Conservation (phyloP, 352 stramenopile genomes). For the Pythium aphanidermatum region DNA sequence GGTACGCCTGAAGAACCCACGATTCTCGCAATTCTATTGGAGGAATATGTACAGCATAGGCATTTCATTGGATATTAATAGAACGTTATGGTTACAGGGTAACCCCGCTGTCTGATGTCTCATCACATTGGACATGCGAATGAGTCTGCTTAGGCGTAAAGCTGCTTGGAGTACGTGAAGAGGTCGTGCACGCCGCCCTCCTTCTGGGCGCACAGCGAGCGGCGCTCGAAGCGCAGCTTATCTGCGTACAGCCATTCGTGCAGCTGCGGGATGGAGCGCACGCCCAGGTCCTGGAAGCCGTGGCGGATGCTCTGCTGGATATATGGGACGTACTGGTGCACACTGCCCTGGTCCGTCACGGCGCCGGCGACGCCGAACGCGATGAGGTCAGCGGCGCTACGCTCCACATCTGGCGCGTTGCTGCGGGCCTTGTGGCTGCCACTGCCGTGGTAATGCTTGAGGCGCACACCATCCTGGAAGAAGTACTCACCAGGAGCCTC, state of each 20-base stretch:
- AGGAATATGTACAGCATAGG: neutral
- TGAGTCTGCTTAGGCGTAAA: slow-evolving; percentile 39
- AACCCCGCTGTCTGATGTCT: slow-evolving; percentile 1
- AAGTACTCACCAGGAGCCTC: slow-evolving; percentile 99
- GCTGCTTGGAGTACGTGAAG: slow-evolving; percentile 93
- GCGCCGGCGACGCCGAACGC: slow-evolving; percentile 96
- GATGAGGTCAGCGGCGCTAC: slow-evolving; percentile 87
- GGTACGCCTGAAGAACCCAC: neutral
- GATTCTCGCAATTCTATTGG: no score
- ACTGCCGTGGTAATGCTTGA: slow-evolving; percentile 99
- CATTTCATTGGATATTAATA: slow-evolving; percentile 2
- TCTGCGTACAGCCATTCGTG: slow-evolving; percentile 65
- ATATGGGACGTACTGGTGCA: slow-evolving; percentile 98
- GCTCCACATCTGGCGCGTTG: slow-evolving; percentile 40
- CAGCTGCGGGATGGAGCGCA: slow-evolving; percentile 84
- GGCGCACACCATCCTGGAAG: slow-evolving; percentile 97
- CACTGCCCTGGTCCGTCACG: slow-evolving; percentile 97
- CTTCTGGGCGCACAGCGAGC: slow-evolving; percentile 95
- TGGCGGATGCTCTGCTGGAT: slow-evolving; percentile 96
- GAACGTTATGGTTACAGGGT: neutral
- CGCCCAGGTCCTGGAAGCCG: slow-evolving; percentile 96
- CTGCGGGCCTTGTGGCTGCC: slow-evolving; percentile 93
- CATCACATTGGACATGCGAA: neutral
- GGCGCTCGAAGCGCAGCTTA: slow-evolving; percentile 93
- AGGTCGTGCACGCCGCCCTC: slow-evolving; percentile 97